These are phyloP conservation scores for Kwoniella mangroviensis DNA, from an alignment of 768 basidiomycete species.

Conservation along the genomic window DNA sequence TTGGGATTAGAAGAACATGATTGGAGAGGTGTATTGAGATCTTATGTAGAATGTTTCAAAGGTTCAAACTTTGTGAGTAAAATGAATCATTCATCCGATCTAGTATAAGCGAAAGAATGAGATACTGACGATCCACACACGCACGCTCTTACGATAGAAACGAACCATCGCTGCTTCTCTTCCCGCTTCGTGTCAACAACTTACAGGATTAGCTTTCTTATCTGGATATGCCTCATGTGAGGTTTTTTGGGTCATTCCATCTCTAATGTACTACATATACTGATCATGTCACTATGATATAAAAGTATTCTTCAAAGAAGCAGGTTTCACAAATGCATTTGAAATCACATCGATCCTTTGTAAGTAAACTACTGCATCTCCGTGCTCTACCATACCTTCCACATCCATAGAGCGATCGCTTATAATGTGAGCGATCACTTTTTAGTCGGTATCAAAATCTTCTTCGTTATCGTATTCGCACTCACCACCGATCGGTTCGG, in stretches of 20 bases:
- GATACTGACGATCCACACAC: not conserved
- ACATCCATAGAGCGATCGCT: not conserved
- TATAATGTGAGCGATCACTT: not conserved
- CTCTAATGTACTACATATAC: too few relatives aligned
- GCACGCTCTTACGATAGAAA: not conserved
- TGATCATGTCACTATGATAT: too few relatives aligned
- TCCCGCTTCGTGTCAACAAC: slow-evolving; percentile 22
- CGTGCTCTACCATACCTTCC: too few relatives aligned
- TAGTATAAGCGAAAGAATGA: too few relatives aligned
- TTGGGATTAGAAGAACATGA: slow-evolving; percentile 20
- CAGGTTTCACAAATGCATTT: slow-evolving; percentile 35
- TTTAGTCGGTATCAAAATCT: slow-evolving; percentile 29
- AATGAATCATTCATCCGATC: too few relatives aligned
- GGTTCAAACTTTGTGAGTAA: slow-evolving; percentile 28
- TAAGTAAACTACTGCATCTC: too few relatives aligned
- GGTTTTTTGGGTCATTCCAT: not conserved
- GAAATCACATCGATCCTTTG: slow-evolving; percentile 28
- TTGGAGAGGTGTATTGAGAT: slow-evolving; percentile 17
- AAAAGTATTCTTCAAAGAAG: slow-evolving; percentile 30
- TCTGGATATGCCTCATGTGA: slow-evolving; percentile 26
- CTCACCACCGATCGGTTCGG: slow-evolving; percentile 31
- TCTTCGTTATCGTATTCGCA: slow-evolving; percentile 24
- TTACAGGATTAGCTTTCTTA: slow-evolving; percentile 32
- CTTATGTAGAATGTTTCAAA: slow-evolving; percentile 34
- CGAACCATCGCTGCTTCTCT: slow-evolving; percentile 28